phyloP scores from a whole-genome alignment of 2,329 filamentous ascomycete genomes.

The Cephalotrichum gorgonifer region DNA sequence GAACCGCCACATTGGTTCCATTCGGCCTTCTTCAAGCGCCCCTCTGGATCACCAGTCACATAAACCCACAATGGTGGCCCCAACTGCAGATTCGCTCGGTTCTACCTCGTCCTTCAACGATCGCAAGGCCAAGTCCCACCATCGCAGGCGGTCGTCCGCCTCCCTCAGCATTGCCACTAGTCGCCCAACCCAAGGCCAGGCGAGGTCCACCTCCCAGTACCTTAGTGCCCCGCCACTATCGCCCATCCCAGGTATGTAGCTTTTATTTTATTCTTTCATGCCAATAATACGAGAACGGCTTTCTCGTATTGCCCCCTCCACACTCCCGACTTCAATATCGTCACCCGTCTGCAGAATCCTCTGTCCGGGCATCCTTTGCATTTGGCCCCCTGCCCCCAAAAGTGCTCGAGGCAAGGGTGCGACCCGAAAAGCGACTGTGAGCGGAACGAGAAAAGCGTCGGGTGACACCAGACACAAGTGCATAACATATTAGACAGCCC shows the following conservation, averaged over 20 bases:
- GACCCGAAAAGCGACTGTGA: not conserved
- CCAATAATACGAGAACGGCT: no score
- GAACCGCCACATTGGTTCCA: not conserved
- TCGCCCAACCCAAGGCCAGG: not conserved
- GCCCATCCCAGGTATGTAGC: conserved; percentile 44
- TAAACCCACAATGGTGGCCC: not conserved
- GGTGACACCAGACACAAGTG: no score
- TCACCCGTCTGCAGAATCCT: not conserved
- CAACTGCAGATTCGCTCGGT: not conserved
- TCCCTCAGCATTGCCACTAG: conserved; percentile 15
- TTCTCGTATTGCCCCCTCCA: no score
- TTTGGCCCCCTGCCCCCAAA: not conserved
- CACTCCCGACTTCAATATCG: not conserved
- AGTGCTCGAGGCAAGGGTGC: not conserved
- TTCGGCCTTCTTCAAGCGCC: not conserved
- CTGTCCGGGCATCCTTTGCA: conserved; percentile 1
- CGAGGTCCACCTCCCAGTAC: conserved; percentile 17
- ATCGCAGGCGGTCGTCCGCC: conserved; percentile 20
- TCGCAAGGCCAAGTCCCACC: conserved; percentile 11
- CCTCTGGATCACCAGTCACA: not conserved
- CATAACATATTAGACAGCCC: no score
- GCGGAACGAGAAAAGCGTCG: not conserved
- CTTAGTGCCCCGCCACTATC: conserved; percentile 27
- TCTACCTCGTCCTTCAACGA: conserved; percentile 5
- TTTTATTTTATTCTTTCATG: no score